These are phyloP conservation scores for Hanseniaspora hatyaiensis DNA, from an alignment of 805 yeast genomes.

Conservation along the genomic window DNA sequence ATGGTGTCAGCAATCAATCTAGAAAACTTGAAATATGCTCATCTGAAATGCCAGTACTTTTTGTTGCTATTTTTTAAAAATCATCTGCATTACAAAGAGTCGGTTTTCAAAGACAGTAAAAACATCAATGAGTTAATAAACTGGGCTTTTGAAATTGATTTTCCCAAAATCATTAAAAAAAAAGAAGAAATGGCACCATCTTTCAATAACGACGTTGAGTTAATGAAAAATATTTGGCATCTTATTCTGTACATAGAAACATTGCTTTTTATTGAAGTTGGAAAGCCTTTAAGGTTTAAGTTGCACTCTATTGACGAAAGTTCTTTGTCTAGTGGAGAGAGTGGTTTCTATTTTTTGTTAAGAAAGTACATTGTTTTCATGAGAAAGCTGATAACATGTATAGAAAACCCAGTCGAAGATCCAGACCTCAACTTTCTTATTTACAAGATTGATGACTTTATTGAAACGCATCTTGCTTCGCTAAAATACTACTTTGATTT, in stretches of 20 bases:
- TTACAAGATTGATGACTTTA: conserved; percentile 1
- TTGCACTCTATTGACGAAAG: not conserved
- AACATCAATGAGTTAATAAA: not conserved
- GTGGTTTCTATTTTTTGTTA: not conserved
- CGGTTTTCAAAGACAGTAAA: not conserved
- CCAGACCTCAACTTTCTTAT: conserved; percentile 7
- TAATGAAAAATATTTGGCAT: conserved; percentile 6
- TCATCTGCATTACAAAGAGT: conserved; percentile 7
- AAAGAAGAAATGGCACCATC: not conserved
- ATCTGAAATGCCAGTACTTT: conserved; percentile 1
- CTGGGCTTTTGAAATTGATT: conserved; percentile 5
- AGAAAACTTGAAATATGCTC: not conserved
- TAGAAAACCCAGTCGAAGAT: conserved; percentile 5
- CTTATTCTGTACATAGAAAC: conserved; percentile 7
- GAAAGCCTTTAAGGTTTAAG: conserved; percentile 1
- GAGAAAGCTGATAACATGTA: not conserved
- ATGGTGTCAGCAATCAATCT: not conserved
- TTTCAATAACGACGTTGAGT: not conserved
- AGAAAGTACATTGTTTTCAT: not conserved
- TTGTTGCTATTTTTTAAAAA: conserved; percentile 2
- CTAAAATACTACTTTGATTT: not conserved
- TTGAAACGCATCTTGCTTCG: not conserved
- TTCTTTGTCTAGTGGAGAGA: not conserved
- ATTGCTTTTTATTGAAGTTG: conserved; percentile 6
- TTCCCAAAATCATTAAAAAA: not conserved